Conservation (phyloP, 2,329 filamentous ascomycete genomes). For the Sporothrix humicola region DNA sequence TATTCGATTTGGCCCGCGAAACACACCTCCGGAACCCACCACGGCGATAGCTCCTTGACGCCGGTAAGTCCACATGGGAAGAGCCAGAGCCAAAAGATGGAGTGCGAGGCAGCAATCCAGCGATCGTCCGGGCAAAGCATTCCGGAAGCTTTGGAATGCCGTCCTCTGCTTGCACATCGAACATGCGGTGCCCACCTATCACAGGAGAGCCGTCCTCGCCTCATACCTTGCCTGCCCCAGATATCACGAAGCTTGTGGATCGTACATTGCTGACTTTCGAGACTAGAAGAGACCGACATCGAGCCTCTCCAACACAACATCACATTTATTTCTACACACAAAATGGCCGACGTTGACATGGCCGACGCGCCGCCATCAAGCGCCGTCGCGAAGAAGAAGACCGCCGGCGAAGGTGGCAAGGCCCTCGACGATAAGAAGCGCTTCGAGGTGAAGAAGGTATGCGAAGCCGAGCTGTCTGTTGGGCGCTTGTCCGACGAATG, state of each 20-base stretch:
- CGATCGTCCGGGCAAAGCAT: background rate
- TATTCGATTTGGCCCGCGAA: background rate
- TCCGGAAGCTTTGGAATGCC: background rate
- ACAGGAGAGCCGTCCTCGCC: background rate
- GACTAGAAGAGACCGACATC: background rate
- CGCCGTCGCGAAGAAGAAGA: constrained; percentile 60
- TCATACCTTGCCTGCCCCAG: background rate
- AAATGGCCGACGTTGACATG: constrained; percentile 97
- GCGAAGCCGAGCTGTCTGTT: background rate
- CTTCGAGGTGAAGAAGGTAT: constrained; percentile 98
- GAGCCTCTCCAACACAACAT: background rate
- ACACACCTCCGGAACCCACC: background rate
- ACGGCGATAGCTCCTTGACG: background rate
- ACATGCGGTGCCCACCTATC: background rate
- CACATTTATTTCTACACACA: background rate
- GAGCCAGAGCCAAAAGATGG: background rate
- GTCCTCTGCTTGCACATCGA: background rate
- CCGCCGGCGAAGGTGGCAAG: constrained; percentile 53
- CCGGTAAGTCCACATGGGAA: background rate
- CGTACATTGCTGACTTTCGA: background rate
- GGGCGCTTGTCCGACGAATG: background rate
- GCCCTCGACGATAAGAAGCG: constrained; percentile 78
- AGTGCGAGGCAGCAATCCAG: background rate
- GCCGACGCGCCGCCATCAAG: constrained; percentile 73
- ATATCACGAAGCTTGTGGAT: background rate